Conservation (phyloP, 2,329 filamentous ascomycete species). For the Colletotrichum magnum region DNA sequence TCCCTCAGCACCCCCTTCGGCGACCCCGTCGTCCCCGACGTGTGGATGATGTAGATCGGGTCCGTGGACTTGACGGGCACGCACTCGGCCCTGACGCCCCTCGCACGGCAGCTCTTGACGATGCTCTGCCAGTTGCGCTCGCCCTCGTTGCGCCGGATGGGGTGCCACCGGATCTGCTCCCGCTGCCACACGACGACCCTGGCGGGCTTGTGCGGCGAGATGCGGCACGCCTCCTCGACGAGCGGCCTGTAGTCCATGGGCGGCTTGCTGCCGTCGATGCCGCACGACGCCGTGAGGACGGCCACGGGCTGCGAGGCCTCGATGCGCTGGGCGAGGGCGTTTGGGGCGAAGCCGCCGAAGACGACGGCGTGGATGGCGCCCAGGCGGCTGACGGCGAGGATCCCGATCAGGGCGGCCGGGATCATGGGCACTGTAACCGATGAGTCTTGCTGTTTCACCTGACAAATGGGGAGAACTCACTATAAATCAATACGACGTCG, state of each 20-base stretch:
- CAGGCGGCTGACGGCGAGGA: conserved; percentile 84
- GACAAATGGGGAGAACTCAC: conserved; percentile 59
- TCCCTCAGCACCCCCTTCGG: conserved; percentile 89
- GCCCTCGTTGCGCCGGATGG: conserved; percentile 74
- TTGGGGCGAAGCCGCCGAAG: conserved; percentile 90
- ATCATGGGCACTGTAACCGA: conserved; percentile 90
- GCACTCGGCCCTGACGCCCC: conserved; percentile 78
- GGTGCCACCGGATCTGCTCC: conserved; percentile 81
- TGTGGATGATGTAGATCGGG: conserved; percentile 92
- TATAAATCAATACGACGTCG: conserved; percentile 92
- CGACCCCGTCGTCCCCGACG: conserved; percentile 84
- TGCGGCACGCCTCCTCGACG: conserved; percentile 78
- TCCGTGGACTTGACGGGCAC: conserved; percentile 86
- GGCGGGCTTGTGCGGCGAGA: conserved; percentile 78
- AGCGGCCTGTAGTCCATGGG: conserved; percentile 83
- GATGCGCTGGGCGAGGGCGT: conserved; percentile 88
- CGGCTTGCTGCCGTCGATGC: conserved; percentile 88
- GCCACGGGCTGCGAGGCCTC: conserved; percentile 82
- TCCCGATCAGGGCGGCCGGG: conserved; percentile 87
- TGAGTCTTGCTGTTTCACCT: conserved; percentile 2
- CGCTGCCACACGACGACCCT: conserved; percentile 89
- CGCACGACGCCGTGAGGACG: conserved; percentile 91
- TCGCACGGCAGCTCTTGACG: conserved; percentile 77
- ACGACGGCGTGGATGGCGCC: conserved; percentile 93
- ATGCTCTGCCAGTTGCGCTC: conserved; percentile 86